Conservation (phyloP, 768 basidiomycete species). For the Crassisporium funariophilum region DNA sequence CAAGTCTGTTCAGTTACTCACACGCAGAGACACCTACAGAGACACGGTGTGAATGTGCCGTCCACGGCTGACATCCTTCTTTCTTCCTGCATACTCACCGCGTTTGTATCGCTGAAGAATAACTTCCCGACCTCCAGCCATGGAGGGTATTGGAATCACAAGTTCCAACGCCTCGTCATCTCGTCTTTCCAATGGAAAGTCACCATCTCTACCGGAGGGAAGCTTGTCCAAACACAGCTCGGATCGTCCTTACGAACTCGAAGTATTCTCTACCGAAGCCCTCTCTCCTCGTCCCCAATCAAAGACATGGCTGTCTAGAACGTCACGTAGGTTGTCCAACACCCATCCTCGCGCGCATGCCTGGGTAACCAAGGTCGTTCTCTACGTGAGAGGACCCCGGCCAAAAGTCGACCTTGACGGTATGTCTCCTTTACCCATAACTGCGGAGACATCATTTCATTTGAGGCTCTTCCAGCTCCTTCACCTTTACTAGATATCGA, state of each 20-base stretch:
- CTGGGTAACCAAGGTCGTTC: conserved; percentile 16
- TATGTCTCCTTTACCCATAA: conserved; percentile 24
- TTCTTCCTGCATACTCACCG: not conserved
- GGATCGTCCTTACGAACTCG: conserved; percentile 21
- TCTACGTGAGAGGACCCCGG: conserved; percentile 59
- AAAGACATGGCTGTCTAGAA: conserved; percentile 18
- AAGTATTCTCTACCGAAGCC: conserved; percentile 14
- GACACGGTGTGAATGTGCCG: no score
- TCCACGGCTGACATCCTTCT: no score
- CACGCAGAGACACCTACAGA: no score
- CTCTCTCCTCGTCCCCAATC: conserved; percentile 6
- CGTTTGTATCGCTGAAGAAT: no score
- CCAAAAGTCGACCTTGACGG: conserved; percentile 56
- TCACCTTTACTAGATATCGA: conserved; percentile 57
- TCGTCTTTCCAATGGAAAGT: conserved; percentile 13
- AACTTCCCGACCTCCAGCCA: not conserved
- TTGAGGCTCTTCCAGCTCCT: conserved; percentile 42
- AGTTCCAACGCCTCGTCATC: conserved; percentile 16
- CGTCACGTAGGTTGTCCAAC: conserved; percentile 15
- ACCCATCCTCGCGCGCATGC: conserved; percentile 23
- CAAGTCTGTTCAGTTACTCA: no score
- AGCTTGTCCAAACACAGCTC: conserved; percentile 13
- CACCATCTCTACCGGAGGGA: conserved; percentile 4
- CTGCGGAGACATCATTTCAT: not conserved
- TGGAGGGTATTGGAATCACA: conserved; percentile 6